Evolutionary conservation across 1,284 basidiomycete genomes (phyloP).

Genomic region (Trichosporon faecale): DNA sequence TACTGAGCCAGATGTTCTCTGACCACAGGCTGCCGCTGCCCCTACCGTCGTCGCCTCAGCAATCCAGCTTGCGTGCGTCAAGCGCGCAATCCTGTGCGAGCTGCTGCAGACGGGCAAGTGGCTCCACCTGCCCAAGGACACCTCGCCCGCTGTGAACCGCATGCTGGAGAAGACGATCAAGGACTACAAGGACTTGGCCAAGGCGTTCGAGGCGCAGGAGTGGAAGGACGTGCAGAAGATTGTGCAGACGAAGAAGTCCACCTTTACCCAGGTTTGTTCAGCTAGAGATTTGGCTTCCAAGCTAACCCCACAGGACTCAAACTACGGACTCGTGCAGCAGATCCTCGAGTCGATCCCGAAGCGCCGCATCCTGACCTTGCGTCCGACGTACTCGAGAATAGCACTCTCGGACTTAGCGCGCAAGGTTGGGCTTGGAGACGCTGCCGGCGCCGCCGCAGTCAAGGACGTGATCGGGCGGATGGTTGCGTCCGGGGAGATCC

Average conservation of each 20-base stretch:
- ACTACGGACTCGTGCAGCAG: conserved; percentile 35
- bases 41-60: conserved; percentile 39
- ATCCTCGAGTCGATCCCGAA: conserved; percentile 36
- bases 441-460: conserved; percentile 15
- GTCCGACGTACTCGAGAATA: conserved; percentile 38
- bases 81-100: conserved; percentile 46
- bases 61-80: conserved; percentile 42
- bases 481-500: conserved; percentile 33
- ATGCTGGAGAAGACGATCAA: conserved; percentile 33
- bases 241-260: neutral
- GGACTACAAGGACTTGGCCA: conserved; percentile 38
- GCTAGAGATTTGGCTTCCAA: neutral
- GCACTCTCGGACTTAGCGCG: conserved; percentile 30
- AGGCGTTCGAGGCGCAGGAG: conserved; percentile 34
- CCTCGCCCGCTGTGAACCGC: conserved; percentile 28
- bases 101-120: conserved; percentile 36
- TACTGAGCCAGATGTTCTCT: conserved; percentile 13
- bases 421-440: conserved; percentile 23
- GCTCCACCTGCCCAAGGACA: conserved; percentile 36
- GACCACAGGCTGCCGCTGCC: conserved; percentile 35
- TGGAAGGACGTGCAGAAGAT: conserved; percentile 32
- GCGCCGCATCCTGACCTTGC: conserved; percentile 35
- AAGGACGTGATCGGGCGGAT: conserved; percentile 29
- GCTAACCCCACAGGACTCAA: conserved; percentile 38
- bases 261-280: conserved; percentile 14